Evolutionary conservation across 371 early-diverging fungal species (phyloP).

Genomic region (Dichotomocladium elegans): DNA sequence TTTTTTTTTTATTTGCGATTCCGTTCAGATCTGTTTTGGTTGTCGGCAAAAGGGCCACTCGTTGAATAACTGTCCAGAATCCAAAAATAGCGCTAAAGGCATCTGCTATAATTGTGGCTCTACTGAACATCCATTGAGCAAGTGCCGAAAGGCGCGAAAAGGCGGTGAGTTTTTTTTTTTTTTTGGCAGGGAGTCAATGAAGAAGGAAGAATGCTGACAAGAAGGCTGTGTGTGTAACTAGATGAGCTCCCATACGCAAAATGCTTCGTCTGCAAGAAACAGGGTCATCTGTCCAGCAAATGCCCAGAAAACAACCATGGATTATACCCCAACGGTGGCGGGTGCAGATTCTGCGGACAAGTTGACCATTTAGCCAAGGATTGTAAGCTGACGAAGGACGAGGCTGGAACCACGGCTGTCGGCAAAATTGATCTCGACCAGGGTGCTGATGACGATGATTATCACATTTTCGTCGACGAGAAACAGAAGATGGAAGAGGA

Average conservation of each 20-base stretch:
- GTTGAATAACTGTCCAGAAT: slow-evolving; percentile 74
- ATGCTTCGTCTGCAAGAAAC: slow-evolving; percentile 84
- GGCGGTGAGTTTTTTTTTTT: slow-evolving; percentile 34
- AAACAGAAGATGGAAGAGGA: slow-evolving; percentile 41
- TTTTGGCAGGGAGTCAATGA: neutral
- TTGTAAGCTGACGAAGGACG: slow-evolving; percentile 68
- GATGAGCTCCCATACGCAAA: slow-evolving; percentile 63
- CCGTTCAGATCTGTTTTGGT: slow-evolving; percentile 75
- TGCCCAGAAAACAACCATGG: slow-evolving; percentile 88
- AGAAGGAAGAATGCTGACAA: neutral
- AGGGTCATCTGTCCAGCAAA: slow-evolving; percentile 79
- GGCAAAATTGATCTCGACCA: slow-evolving; percentile 70
- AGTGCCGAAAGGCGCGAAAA: slow-evolving; percentile 65
- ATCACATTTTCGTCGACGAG: slow-evolving; percentile 61
- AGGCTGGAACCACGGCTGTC: slow-evolving; percentile 57
- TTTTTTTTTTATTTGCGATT: too few species aligned
- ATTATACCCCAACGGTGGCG: slow-evolving; percentile 89
- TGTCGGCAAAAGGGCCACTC: slow-evolving; percentile 85
- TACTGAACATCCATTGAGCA: slow-evolving; percentile 72
- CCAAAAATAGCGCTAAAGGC: slow-evolving; percentile 45
- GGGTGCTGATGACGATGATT: slow-evolving; percentile 83
- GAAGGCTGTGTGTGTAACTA: neutral
- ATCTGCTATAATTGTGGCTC: slow-evolving; percentile 90
- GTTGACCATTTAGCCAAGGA: slow-evolving; percentile 84
- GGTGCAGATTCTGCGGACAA: slow-evolving; percentile 83